Percentiles rank a stretch among this genome's conserved stretches.
Conservation (phyloP, 1,139 yeast species). For the Zygosaccharomyces pseudobailii region DNA sequence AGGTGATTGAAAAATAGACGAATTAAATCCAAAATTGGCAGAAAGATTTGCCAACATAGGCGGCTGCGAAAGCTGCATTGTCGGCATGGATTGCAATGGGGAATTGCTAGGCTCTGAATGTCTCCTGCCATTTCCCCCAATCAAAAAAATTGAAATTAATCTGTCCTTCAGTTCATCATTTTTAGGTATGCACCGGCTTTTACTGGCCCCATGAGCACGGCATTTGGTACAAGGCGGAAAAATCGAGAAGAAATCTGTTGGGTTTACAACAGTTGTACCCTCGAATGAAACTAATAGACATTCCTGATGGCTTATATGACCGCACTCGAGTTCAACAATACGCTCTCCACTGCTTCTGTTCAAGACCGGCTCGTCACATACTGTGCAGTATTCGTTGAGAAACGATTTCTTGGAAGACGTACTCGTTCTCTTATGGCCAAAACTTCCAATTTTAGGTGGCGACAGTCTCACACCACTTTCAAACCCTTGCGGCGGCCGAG, state of each 20-base stretch:
- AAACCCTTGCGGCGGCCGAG: constrained; percentile 18
- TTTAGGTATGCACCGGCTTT: constrained; percentile 27
- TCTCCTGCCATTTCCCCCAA: constrained; percentile 8
- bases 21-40: too few relatives aligned
- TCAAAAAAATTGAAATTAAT: constrained; percentile 18
- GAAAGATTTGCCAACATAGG: not conserved
- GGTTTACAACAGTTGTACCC: constrained; percentile 5
- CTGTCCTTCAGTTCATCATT: constrained; percentile 26
- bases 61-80: not conserved
- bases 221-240: constrained; percentile 30
- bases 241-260: constrained; percentile 18
- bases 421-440: constrained; percentile 12
- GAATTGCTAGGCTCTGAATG: constrained; percentile 3
- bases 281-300: constrained; percentile 28
- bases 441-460: constrained; percentile 13
- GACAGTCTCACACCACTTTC: not conserved
- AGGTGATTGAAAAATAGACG: not conserved
- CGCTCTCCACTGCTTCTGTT: constrained; percentile 31
- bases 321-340: constrained; percentile 31
- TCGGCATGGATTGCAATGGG: not conserved
- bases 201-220: constrained; percentile 5
- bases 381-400: constrained; percentile 27
- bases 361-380: constrained; percentile 32
- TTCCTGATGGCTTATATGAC: constrained; percentile 32
- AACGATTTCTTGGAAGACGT: constrained; percentile 26